phyloP scores from a whole-genome alignment of 805 yeast species.

The Wickerhamomyces strasburgensis region DNA sequence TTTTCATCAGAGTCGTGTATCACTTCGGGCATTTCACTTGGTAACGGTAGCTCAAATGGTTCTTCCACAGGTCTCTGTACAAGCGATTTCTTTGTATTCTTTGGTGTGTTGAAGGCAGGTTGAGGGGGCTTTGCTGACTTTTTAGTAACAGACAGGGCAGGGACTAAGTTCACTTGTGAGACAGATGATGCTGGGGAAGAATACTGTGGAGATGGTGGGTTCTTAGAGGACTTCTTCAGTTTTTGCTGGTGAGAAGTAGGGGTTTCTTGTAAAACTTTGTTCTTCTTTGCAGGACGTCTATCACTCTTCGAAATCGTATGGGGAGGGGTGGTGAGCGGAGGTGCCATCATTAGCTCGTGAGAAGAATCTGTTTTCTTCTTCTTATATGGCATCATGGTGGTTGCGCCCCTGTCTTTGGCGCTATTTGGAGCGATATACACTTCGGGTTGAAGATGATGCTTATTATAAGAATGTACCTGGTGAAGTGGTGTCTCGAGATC shows the following conservation, averaged over 20 bases:
- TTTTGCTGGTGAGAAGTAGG: constrained; percentile 21
- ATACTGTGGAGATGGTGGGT: constrained; percentile 25
- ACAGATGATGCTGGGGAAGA: constrained; percentile 21
- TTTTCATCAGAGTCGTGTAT: constrained; percentile 35
- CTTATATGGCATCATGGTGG: background rate
- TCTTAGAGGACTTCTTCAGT: constrained; percentile 14
- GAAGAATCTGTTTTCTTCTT: constrained; percentile 6
- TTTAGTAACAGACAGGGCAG: constrained; percentile 1
- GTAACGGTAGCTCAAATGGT: constrained; percentile 17
- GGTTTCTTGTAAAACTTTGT: constrained; percentile 20
- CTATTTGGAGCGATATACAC: too few relatives aligned
- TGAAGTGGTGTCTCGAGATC: too few relatives aligned
- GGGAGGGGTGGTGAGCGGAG: constrained; percentile 26
- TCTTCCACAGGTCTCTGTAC: constrained; percentile 7
- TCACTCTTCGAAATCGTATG: constrained; percentile 22
- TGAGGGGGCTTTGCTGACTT: constrained; percentile 20
- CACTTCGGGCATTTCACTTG: constrained; percentile 22
- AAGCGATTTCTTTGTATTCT: constrained; percentile 12
- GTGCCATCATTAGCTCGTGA: constrained; percentile 7
- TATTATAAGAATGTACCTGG: too few relatives aligned
- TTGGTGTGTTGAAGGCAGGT: constrained; percentile 18
- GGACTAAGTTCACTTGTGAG: too few relatives aligned
- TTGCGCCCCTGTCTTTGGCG: too few relatives aligned
- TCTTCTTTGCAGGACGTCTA: constrained; percentile 9
- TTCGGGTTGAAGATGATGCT: too few relatives aligned